Conservation (phyloP, 495 filamentous ascomycete species). For the Peziza echinospora region DNA sequence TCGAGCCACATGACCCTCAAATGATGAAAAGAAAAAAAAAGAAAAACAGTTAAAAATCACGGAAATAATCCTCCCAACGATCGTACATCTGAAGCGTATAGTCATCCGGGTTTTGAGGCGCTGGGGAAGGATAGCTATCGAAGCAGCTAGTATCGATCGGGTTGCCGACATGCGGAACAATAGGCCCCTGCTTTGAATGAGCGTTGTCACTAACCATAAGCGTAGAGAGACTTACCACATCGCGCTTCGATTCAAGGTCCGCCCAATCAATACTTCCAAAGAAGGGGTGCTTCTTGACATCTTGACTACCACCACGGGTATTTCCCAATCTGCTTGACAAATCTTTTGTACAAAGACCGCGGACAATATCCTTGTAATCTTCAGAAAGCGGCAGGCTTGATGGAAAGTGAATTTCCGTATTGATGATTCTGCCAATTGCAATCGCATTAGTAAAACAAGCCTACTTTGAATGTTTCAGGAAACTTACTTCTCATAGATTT, state of each 20-base stretch:
- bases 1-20: too few species aligned
- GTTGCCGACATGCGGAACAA: constrained; percentile 59
- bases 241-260: constrained; percentile 35
- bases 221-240: too few species aligned
- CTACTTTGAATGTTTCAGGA: constrained; percentile 8
- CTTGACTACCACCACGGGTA: constrained; percentile 57
- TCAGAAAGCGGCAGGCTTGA: constrained; percentile 48
- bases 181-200: constrained; percentile 57
- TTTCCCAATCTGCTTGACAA: constrained; percentile 72
- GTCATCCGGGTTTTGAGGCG: constrained; percentile 27
- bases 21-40: too few species aligned
- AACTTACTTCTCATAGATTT: constrained; percentile 69
- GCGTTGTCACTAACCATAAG: too few species aligned
- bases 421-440: constrained; percentile 24
- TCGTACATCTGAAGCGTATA: constrained; percentile 54
- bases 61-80: constrained; percentile 60
- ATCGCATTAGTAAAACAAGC: not conserved
- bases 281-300: constrained; percentile 75
- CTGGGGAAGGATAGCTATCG: constrained; percentile 44
- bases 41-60: constrained; percentile 34
- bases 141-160: constrained; percentile 78
- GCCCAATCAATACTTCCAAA: constrained; percentile 74
- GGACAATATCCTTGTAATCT: constrained; percentile 66
- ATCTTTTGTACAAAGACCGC: constrained; percentile 70
- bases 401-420: constrained; percentile 49